Base-by-base conservation (phyloP, 345 rosid species). In the Hibiscus mutabilis region DNA sequence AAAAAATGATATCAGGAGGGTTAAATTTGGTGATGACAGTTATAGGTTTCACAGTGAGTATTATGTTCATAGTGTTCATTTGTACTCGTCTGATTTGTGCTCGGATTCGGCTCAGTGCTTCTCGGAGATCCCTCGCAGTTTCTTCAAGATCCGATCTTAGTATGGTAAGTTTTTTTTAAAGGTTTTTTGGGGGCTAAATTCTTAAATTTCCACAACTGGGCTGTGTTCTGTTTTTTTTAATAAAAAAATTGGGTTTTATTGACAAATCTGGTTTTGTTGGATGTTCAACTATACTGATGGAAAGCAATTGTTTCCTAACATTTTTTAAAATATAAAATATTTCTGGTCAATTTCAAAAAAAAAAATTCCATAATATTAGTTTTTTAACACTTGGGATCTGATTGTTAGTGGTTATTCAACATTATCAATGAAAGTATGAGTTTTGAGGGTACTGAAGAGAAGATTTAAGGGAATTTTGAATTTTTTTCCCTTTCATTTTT, bases 1-100 rank as follows among this genome's bases (percentile, higher is more conserved):
- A 74, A 16, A 25, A 37, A 1, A 90, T 90, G 96, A 88, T 86
- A 40, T 82, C 86, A 0, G 68, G 85, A 1, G 93, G 91, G 80
- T 73, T 83, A 21, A 86, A 90, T 80, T 79, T 90, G 84, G 93
- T 86, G 82, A 90, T 88, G 96, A 90, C 96, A 25, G 87, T 88
- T 76, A 90, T 90, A 53, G 96, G 96, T 74, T 90, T 88, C 77
- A 79, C 85, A 21, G 83, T 88, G 74, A 90, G 96, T 78, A 83
- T 85, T 52, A 84, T 85, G 93, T 90, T 90, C 79, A 90, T 90
- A 73, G 91, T 90, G 18, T 90, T 88, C 69, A 86, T 90, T 40
- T 90, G 91, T 77, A 86, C 96, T 10, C 87, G 93, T 42, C 81
- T 90, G 40, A 60, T 90, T 63, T 90, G 91, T 63, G 93, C 93